These are phyloP conservation scores for Glutinoglossum americanum DNA, from an alignment of 495 filamentous ascomycete species.

Conservation along the genomic window DNA sequence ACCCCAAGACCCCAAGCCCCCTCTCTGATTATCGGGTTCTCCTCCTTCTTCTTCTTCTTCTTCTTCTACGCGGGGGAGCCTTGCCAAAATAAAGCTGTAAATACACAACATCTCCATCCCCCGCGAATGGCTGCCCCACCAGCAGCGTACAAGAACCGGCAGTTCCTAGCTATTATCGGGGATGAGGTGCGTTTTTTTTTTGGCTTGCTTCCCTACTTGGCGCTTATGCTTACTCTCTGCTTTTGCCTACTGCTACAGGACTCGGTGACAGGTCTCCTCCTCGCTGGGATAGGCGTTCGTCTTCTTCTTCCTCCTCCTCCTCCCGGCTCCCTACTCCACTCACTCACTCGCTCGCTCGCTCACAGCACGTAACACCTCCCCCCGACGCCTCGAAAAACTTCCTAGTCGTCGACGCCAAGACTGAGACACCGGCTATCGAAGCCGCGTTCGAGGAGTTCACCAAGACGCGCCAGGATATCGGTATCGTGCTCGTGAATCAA, in stretches of 20 bases:
- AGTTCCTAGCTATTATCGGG: slow-evolving; percentile 93
- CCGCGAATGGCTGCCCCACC: slow-evolving; percentile 35
- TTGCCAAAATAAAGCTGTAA: too few relatives aligned
- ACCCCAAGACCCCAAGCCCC: too few relatives aligned
- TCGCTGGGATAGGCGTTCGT: slow-evolving; percentile 86
- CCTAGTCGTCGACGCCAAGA: slow-evolving; percentile 86
- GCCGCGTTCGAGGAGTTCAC: slow-evolving; percentile 80
- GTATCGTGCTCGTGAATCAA: slow-evolving; percentile 90
- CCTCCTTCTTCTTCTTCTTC: too few relatives aligned
- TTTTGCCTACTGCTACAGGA: not conserved
- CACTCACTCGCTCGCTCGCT: not conserved
- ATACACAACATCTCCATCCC: too few relatives aligned
- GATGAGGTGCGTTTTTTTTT: slow-evolving; percentile 61
- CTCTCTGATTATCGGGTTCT: too few relatives aligned
- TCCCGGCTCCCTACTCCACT: too few relatives aligned
- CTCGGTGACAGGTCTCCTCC: slow-evolving; percentile 79
- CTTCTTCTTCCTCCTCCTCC: not conserved
- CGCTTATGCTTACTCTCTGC: too few relatives aligned
- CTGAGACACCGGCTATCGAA: slow-evolving; percentile 71
- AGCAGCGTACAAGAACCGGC: slow-evolving; percentile 60
- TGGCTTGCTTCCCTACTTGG: too few relatives aligned
- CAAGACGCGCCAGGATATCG: slow-evolving; percentile 79
- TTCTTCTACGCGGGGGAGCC: too few relatives aligned
- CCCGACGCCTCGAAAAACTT: slow-evolving; percentile 91
- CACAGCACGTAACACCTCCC: slow-evolving; percentile 50